Evolutionary conservation across 1,284 basidiomycete species (phyloP).

Genomic region (Microbotryum violaceum): DNA sequence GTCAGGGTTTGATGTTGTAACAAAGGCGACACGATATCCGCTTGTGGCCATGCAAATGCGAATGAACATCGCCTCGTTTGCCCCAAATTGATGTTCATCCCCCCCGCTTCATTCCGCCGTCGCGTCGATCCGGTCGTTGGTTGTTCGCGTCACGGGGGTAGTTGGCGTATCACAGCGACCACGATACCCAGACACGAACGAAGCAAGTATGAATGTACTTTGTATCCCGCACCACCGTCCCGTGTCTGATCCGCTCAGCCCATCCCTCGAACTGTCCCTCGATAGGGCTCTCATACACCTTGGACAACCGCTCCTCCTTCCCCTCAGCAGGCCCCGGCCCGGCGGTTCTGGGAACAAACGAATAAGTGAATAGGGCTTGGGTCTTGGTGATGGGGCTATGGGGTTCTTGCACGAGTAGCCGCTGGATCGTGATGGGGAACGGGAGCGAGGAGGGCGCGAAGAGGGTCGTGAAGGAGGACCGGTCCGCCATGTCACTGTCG

Average conservation of each 20-base stretch:
- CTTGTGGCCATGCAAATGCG: background rate
- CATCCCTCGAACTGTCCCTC: slow-evolving; percentile 64
- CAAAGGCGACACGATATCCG: too few relatives aligned
- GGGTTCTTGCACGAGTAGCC: slow-evolving; percentile 10
- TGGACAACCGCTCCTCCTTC: slow-evolving; percentile 60
- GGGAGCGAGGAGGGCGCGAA: slow-evolving; percentile 19
- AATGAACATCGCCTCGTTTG: too few relatives aligned
- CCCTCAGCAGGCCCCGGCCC: slow-evolving; percentile 3
- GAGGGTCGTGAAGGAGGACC: slow-evolving; percentile 16
- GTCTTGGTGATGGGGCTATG: slow-evolving; percentile 18
- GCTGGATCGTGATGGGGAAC: slow-evolving; percentile 30
- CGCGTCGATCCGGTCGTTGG: too few relatives aligned
- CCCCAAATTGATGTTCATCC: background rate
- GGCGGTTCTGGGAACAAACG: slow-evolving; percentile 5
- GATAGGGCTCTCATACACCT: slow-evolving; percentile 77
- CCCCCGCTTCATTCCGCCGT: slow-evolving; percentile 44
- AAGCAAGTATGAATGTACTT: slow-evolving; percentile 25
- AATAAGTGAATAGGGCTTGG: slow-evolving; percentile 29
- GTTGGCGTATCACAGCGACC: too few relatives aligned
- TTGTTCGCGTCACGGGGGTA: too few relatives aligned
- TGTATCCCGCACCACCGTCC: slow-evolving; percentile 29
- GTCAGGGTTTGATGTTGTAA: background rate
- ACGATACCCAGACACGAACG: too few relatives aligned
- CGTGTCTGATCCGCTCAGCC: slow-evolving; percentile 45
- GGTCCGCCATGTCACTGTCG: too few relatives aligned